These are phyloP conservation scores for Panicum hallii DNA, from an alignment of 202 grass and related monocot species.

Conservation along the genomic window DNA sequence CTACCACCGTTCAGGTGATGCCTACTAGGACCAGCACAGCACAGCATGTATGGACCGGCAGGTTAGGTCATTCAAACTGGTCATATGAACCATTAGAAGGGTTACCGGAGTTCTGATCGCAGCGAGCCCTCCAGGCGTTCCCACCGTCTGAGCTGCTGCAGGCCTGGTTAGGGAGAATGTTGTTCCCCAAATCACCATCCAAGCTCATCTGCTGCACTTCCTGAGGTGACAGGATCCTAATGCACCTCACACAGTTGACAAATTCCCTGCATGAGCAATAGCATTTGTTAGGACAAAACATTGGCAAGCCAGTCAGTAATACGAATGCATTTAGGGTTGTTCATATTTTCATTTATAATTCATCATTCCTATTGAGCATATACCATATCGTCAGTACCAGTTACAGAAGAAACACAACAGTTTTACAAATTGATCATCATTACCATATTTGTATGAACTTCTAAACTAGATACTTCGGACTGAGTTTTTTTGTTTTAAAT, in stretches of 20 bases:
- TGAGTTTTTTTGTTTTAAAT: neutral
- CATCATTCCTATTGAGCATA: conserved; percentile 20
- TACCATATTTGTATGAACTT: neutral
- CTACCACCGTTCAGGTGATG: neutral
- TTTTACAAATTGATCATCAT: neutral
- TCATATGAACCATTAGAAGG: conserved; percentile 86
- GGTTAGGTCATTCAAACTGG: conserved; percentile 75
- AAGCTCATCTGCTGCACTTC: conserved; percentile 98
- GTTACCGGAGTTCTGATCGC: conserved; percentile 82
- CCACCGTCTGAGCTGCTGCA: conserved; percentile 91
- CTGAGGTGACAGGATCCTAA: conserved; percentile 91
- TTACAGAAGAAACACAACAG: neutral
- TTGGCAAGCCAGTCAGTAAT: neutral
- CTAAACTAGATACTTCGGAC: neutral
- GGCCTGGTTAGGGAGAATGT: conserved; percentile 63
- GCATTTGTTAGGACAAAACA: conserved; percentile 18
- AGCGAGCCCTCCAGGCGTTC: conserved; percentile 73
- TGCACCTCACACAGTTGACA: conserved; percentile 86
- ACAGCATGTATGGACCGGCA: conserved; percentile 2
- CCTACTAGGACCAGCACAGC: neutral
- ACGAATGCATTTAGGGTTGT: neutral
- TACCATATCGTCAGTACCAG: conserved; percentile 5
- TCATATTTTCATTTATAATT: neutral
- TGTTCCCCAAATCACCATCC: conserved; percentile 81
- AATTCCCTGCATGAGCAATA: conserved; percentile 75